Percentiles rank a stretch among this genome's conserved stretches.
phyloP scores from a whole-genome alignment of 1,284 basidiomycete genomes.

The Puccinia coronata region DNA sequence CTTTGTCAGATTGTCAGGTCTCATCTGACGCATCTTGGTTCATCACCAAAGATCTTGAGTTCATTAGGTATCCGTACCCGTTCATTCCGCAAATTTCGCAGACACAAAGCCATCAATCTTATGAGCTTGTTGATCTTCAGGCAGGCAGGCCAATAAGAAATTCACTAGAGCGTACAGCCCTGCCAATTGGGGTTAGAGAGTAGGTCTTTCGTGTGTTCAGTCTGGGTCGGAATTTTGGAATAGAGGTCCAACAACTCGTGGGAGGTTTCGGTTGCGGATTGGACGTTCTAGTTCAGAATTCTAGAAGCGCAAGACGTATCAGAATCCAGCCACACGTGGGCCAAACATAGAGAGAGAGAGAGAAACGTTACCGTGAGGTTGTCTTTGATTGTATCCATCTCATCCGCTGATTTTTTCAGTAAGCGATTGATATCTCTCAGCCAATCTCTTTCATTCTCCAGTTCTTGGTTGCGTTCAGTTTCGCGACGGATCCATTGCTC shows the following conservation, averaged over 20 bases:
- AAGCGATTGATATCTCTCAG: constrained; percentile 52
- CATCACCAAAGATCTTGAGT: too few relatives aligned
- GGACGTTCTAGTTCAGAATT: constrained; percentile 52
- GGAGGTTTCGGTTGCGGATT: constrained; percentile 52
- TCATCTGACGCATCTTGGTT: too few relatives aligned
- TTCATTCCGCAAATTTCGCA: too few relatives aligned
- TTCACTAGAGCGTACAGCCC: constrained; percentile 38
- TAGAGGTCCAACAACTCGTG: constrained; percentile 56
- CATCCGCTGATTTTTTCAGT: constrained; percentile 46
- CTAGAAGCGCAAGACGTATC: not conserved
- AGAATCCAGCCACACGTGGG: not conserved
- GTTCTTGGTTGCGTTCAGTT: constrained; percentile 34
- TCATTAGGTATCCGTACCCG: too few relatives aligned
- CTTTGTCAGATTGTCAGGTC: too few relatives aligned
- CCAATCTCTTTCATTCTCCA: constrained; percentile 52
- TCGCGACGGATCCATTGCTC: constrained; percentile 5
- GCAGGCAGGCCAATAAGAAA: not conserved
- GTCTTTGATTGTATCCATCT: constrained; percentile 47
- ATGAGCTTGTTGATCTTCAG: not conserved
- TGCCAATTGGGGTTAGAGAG: constrained; percentile 54
- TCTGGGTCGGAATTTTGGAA: constrained; percentile 53
- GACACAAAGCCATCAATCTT: too few relatives aligned
- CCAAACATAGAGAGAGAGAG: constrained; percentile 29
- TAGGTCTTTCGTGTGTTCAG: constrained; percentile 55
- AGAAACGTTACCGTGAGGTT: constrained; percentile 53